These are phyloP conservation scores for Boletus tylopilopsis DNA, from an alignment of 768 basidiomycete genomes.

Conservation along the genomic window DNA sequence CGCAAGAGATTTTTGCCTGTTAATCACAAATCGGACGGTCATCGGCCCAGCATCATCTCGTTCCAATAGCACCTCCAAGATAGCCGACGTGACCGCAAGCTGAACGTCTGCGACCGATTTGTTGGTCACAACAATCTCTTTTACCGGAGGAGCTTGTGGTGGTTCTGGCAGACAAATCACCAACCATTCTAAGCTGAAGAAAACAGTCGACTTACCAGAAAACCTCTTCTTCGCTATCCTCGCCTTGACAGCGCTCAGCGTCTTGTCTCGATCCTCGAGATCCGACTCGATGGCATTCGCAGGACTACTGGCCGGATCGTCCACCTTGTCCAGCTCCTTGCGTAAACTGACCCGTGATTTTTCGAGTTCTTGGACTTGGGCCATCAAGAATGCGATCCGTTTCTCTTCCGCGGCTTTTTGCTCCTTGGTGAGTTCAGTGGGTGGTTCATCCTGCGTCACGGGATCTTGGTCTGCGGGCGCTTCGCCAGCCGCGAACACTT, in stretches of 20 bases:
- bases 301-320: neutral
- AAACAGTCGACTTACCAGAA: slow-evolving; percentile 7
- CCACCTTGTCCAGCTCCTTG: neutral
- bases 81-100: neutral
- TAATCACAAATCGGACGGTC: slow-evolving; percentile 5
- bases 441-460: slow-evolving; percentile 15
- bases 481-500: slow-evolving; percentile 3
- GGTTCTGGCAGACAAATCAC: slow-evolving; percentile 13
- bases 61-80: slow-evolving; percentile 9
- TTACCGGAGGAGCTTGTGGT: neutral
- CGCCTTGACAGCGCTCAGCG: slow-evolving; percentile 2
- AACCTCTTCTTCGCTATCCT: slow-evolving; percentile 22
- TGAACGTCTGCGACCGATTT: slow-evolving; percentile 7
- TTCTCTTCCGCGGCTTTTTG: slow-evolving; percentile 22
- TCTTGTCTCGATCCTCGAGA: slow-evolving; percentile 15
- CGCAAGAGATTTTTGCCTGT: neutral
- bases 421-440: slow-evolving; percentile 17
- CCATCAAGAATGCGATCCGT: slow-evolving; percentile 18
- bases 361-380: slow-evolving; percentile 17
- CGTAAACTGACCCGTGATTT: neutral
- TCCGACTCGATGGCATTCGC: slow-evolving; percentile 13
- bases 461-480: slow-evolving; percentile 6
- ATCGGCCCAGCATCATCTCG: slow-evolving; percentile 19
- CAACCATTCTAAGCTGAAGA: neutral
- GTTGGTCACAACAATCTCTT: neutral